These are phyloP conservation scores for Podospora pseudocomata DNA, from an alignment of 495 filamentous ascomycete species.

Conservation along the genomic window DNA sequence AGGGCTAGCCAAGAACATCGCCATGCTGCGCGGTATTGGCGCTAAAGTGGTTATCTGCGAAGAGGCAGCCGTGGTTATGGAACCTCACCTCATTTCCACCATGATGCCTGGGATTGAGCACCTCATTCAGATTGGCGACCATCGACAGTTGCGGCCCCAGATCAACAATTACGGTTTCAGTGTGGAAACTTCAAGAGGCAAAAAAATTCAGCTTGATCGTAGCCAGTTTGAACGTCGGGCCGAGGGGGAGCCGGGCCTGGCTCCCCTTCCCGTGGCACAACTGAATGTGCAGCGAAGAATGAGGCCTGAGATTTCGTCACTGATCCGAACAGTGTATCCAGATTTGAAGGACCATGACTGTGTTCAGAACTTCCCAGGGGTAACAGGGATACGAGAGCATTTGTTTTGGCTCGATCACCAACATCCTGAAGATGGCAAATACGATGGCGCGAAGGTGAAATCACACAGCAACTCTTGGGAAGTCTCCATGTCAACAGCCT, in stretches of 20 bases:
- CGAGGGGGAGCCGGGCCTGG: conserved; percentile 19
- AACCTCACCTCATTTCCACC: conserved; percentile 65
- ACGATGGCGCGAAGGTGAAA: conserved; percentile 43
- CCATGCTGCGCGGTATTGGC: conserved; percentile 55
- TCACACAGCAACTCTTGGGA: conserved; percentile 69
- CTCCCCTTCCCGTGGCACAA: conserved; percentile 35
- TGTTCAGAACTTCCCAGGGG: conserved; percentile 54
- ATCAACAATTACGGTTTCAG: conserved; percentile 34
- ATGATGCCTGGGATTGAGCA: conserved; percentile 70
- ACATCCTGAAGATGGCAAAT: conserved; percentile 47
- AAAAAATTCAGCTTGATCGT: conserved; percentile 24
- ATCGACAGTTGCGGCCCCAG: conserved; percentile 63
- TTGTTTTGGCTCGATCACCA: conserved; percentile 76
- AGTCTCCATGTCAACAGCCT: conserved; percentile 58
- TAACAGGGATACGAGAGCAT: conserved; percentile 60
- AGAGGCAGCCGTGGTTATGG: conserved; percentile 75
- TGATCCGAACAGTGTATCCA: conserved; percentile 66
- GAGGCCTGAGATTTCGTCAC: conserved; percentile 57
- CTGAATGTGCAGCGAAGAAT: conserved; percentile 59
- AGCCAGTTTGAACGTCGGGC: conserved; percentile 34
- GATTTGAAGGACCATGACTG: conserved; percentile 53
- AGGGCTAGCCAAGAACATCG: conserved; percentile 63
- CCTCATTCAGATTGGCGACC: conserved; percentile 73
- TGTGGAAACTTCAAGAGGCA: conserved; percentile 20
- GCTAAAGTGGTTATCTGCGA: conserved; percentile 72